phyloP scores from a whole-genome alignment of 805 yeast genomes.

The Candida saitoana region DNA sequence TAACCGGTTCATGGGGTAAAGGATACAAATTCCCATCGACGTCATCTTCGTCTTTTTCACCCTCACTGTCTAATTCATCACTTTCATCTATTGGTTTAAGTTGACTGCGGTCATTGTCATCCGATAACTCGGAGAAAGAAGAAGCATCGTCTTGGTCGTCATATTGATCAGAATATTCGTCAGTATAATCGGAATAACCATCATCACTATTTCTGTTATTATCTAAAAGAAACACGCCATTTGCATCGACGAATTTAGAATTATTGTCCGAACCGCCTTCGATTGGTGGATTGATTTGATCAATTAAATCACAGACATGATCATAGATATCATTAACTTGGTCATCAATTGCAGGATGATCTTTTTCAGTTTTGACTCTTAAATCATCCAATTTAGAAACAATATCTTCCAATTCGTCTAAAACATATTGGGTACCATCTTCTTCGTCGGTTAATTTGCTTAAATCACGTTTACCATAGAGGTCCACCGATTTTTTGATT shows the following conservation, averaged over 20 bases:
- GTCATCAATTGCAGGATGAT: slow-evolving; percentile 8
- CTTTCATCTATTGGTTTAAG: slow-evolving; percentile 9
- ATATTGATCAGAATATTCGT: slow-evolving; percentile 3
- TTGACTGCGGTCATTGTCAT: slow-evolving; percentile 4
- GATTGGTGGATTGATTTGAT: slow-evolving; percentile 10
- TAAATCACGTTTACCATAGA: slow-evolving; percentile 1
- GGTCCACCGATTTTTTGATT: slow-evolving; percentile 29
- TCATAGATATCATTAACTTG: slow-evolving; percentile 12
- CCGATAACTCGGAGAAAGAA: slow-evolving; percentile 2
- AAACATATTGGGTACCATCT: slow-evolving; percentile 5
- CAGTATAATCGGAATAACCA: slow-evolving; percentile 2
- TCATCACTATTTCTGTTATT: slow-evolving; percentile 8
- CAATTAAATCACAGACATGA: slow-evolving; percentile 19
- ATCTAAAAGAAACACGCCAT: slow-evolving; percentile 52
- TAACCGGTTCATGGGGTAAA: slow-evolving; percentile 47
- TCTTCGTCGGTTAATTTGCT: slow-evolving; percentile 9
- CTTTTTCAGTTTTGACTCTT: slow-evolving; percentile 9
- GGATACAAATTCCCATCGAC: slow-evolving; percentile 55
- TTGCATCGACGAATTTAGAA: slow-evolving; percentile 37
- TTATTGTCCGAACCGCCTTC: slow-evolving; percentile 16
- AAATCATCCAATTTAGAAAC: slow-evolving; percentile 20
- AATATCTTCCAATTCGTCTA: slow-evolving; percentile 15
- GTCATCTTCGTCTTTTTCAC: slow-evolving; percentile 14
- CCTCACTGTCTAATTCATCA: slow-evolving; percentile 1
- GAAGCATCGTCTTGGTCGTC: slow-evolving; percentile 2